These are phyloP conservation scores for Volvox reticuliferus DNA, from an alignment of 139 green algal genomes.

Conservation along the genomic window DNA sequence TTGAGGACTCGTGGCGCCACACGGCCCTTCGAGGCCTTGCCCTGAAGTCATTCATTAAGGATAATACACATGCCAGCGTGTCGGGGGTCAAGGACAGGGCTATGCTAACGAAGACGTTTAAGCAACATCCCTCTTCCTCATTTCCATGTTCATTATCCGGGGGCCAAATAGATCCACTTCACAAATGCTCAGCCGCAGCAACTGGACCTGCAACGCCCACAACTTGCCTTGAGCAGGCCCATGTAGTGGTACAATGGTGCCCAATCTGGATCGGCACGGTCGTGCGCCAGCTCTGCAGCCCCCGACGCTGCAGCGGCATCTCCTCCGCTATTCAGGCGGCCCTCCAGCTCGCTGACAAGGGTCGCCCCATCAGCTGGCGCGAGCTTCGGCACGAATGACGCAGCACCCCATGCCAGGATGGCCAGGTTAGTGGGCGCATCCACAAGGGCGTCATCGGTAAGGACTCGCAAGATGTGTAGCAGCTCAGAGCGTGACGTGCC, in stretches of 20 bases:
- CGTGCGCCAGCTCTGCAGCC: slow-evolving; percentile 15
- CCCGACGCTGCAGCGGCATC: neutral
- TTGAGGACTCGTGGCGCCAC: slow-evolving; percentile 28
- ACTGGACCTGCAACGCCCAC: neutral
- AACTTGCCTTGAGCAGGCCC: neutral
- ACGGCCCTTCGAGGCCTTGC: slow-evolving; percentile 20
- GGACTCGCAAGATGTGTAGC: slow-evolving; percentile 28
- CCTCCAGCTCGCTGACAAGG: slow-evolving; percentile 45
- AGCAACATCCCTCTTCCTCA: too few relatives aligned
- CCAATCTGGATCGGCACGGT: slow-evolving; percentile 31
- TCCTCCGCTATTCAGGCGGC: neutral
- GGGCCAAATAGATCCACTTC: too few relatives aligned
- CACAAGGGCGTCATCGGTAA: neutral
- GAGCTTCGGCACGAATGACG: slow-evolving; percentile 41
- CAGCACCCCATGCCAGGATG: slow-evolving; percentile 32
- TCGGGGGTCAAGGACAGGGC: too few relatives aligned
- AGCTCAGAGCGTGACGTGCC: slow-evolving; percentile 14
- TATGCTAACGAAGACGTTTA: too few relatives aligned
- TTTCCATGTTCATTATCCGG: too few relatives aligned
- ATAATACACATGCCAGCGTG: too few relatives aligned
- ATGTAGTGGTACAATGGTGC: slow-evolving; percentile 30
- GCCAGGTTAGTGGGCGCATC: slow-evolving; percentile 32
- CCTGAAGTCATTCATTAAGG: neutral
- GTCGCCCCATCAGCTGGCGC: neutral
- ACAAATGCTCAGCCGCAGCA: neutral